A percentile compares a stretch with the other conserved stretches of the same genome.
Conservation (phyloP, 257 asterid genomes). For the Striga asiatica region DNA sequence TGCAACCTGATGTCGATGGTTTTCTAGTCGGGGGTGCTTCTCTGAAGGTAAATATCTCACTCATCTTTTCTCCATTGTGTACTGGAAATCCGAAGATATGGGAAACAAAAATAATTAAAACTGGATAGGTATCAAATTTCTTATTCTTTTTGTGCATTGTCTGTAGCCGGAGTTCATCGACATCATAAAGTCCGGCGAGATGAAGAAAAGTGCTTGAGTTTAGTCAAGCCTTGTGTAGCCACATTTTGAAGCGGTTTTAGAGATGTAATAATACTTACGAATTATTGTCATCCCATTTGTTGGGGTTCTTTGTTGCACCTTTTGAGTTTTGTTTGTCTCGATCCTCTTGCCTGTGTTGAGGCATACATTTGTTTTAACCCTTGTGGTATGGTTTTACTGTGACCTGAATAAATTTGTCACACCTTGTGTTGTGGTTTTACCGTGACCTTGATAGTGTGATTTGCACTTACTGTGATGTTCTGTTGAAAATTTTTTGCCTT, state of each 20-base stretch:
- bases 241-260: constrained; percentile 29
- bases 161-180: constrained; percentile 81
- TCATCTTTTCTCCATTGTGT: background rate
- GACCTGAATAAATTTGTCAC: too few species aligned
- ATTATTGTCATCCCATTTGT: too few species aligned
- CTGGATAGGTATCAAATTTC: background rate
- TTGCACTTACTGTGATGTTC: too few species aligned
- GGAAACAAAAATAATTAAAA: background rate
- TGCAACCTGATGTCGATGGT: constrained; percentile 65
- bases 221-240: background rate
- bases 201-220: constrained; percentile 56
- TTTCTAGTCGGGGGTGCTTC: constrained; percentile 92
- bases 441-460: too few species aligned
- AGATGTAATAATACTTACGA: constrained; percentile 17
- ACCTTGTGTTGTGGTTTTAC: too few species aligned
- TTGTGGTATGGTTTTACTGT: too few species aligned
- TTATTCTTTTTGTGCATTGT: too few species aligned
- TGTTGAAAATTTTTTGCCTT: too few species aligned
- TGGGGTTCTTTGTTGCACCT: too few species aligned
- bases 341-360: too few species aligned
- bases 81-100: background rate
- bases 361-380: too few species aligned
- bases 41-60: constrained; percentile 45
- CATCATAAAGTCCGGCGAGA: constrained; percentile 79
- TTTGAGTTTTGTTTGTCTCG: too few species aligned